phyloP scores from a whole-genome alignment of 345 rosid genomes.

The Eucalyptus microcorys region DNA sequence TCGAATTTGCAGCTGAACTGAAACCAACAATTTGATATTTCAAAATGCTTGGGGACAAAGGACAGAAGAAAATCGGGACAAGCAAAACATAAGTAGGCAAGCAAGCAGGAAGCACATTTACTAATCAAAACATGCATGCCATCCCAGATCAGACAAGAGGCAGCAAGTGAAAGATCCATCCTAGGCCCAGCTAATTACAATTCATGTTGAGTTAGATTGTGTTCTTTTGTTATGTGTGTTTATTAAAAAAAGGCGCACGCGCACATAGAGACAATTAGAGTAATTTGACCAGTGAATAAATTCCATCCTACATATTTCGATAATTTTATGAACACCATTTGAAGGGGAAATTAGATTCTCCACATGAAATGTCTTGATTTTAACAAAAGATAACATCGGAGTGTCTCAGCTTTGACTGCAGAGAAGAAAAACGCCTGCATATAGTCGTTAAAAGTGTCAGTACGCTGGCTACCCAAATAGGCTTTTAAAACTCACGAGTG shows the following conservation, averaged over 20 bases:
- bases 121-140: not conserved
- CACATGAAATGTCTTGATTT: not conserved
- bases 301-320: not conserved
- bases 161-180: not conserved
- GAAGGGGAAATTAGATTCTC: not conserved
- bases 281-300: not conserved
- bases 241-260: not conserved
- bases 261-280: not conserved
- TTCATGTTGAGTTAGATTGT: not conserved
- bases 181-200: not conserved
- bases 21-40: not conserved
- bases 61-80: not conserved
- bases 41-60: not conserved
- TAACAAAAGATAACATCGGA: not conserved
- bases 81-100: not conserved
- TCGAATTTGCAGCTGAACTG: conserved; percentile 27
- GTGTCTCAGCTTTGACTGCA: not conserved
- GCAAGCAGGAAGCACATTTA: not conserved
- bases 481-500: not conserved
- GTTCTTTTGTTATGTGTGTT: not conserved
- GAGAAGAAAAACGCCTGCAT: not conserved
- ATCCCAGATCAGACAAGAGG: not conserved
- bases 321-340: not conserved
- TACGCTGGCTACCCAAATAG: not conserved
- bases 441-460: not conserved